Base-by-base conservation (phyloP, 768 basidiomycete genomes). In the Obba rivulosa region DNA sequence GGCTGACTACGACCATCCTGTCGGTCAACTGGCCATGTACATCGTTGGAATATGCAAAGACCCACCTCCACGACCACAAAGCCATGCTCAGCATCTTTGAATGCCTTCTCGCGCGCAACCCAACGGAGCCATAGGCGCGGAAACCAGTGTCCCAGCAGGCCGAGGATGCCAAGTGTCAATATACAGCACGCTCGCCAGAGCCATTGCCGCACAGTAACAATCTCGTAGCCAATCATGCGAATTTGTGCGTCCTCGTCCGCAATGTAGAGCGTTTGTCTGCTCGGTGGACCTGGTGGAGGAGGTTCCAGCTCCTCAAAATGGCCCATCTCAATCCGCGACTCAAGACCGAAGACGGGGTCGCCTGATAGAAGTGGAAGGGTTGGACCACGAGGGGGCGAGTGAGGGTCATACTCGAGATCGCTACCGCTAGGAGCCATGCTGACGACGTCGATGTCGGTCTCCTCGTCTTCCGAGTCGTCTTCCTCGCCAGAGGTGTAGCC, bases 21-120 rank as follows among this genome's bases (percentile, higher is more conserved):
- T n/a, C n/a, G n/a, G 45, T 24, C 36, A 23, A 38, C 51, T 74
- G 50, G 61, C 53, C 48, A 60, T 41, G 54, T 46, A n/a, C 28
- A 35, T 2, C 7, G 21, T 45, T 8, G n/a, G 31, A 34, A 51
- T 24, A 41, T 8, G 23, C 18, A 41, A 22, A 23, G 23, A 68
- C 85, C 50, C 56, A 96, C 94, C 80, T 99, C 93, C 34, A 95
- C 83, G 16, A 94, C 87, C 35, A 96, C 76, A 57, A 92, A 85
- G 3, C 88, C 90, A 55, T 80, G 68, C 31, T 68, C 65, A 8
- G 81, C 72, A 48, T 88, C 69, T 41, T 80, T 79, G 59, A 98
- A 99, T 18, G 87, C 85, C 45, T 79, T 89, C 65, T 94, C 90
- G 39, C 70, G 75, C 2, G 91, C 81, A 18, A 89, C 87, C 79